Evolutionary conservation across 129 eudicot species (phyloP).

Genomic region (Sambucus nigra): DNA sequence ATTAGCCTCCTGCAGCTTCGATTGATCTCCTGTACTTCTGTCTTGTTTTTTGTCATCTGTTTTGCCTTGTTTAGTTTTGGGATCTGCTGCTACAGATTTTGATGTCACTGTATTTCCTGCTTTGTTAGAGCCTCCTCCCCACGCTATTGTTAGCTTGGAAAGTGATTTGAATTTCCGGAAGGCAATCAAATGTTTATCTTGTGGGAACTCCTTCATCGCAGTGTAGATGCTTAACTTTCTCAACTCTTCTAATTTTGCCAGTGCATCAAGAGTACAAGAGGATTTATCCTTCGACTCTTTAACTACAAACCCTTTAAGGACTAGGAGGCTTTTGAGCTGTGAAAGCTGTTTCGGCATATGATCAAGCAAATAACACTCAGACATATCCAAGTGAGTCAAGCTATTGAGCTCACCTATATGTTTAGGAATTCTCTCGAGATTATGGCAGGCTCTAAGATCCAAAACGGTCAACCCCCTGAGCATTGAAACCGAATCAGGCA

Average conservation of each 20-base stretch:
- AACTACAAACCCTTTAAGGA: conserved; percentile 36
- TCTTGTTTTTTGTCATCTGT: conserved; percentile 1
- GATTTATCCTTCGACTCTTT: neutral
- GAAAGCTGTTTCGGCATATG: conserved; percentile 35
- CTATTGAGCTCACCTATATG: conserved; percentile 35
- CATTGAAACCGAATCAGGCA: conserved; percentile 30
- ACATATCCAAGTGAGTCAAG: conserved; percentile 49
- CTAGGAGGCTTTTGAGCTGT: conserved; percentile 26
- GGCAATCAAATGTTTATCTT: conserved; percentile 9
- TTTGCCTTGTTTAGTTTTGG: neutral
- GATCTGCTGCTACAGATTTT: neutral
- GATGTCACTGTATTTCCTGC: neutral
- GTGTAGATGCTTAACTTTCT: conserved; percentile 41
- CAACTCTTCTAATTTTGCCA: conserved; percentile 18
- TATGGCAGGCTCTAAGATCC: conserved; percentile 50
- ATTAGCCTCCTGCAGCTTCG: neutral
- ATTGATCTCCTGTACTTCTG: neutral
- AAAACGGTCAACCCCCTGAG: conserved; percentile 28
- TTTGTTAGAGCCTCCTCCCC: conserved; percentile 28
- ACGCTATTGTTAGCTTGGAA: conserved; percentile 28
- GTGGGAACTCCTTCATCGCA: conserved; percentile 28
- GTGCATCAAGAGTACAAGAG: conserved; percentile 24
- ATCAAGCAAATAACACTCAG: conserved; percentile 43
- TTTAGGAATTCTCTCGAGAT: conserved; percentile 30
- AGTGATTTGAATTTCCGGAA: conserved; percentile 18